phyloP scores from a whole-genome alignment of 805 yeast species.

The Candida ovalis region DNA sequence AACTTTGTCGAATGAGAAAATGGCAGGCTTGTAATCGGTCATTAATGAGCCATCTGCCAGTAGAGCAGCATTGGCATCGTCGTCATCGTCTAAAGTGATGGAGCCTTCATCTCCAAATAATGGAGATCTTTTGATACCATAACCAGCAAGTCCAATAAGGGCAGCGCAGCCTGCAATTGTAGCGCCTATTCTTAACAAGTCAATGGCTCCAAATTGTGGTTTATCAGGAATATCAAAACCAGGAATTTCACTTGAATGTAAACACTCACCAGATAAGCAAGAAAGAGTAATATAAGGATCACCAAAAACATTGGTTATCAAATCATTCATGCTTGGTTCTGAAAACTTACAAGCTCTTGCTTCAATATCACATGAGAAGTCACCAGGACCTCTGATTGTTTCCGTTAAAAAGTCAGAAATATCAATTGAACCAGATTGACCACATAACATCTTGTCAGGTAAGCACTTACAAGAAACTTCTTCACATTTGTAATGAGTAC shows the following conservation, averaged over 20 bases:
- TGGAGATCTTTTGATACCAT: slow-evolving; percentile 57
- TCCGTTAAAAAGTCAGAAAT: slow-evolving; percentile 88
- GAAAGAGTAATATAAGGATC: slow-evolving; percentile 80
- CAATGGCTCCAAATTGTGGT: slow-evolving; percentile 40
- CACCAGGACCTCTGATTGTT: slow-evolving; percentile 91
- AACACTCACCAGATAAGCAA: slow-evolving; percentile 86
- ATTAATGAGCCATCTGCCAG: slow-evolving; percentile 33
- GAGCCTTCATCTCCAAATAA: slow-evolving; percentile 41
- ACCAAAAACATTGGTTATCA: slow-evolving; percentile 90
- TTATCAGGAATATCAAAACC: slow-evolving; percentile 73
- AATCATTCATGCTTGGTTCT: slow-evolving; percentile 94
- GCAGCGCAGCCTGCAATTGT: slow-evolving; percentile 42
- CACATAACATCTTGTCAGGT: slow-evolving; percentile 92
- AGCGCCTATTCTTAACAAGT: slow-evolving; percentile 43
- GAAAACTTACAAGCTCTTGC: slow-evolving; percentile 69
- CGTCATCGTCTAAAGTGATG: slow-evolving; percentile 25
- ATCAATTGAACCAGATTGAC: slow-evolving; percentile 90
- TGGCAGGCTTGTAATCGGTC: slow-evolving; percentile 59
- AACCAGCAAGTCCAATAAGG: slow-evolving; percentile 38
- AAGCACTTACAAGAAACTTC: slow-evolving; percentile 82
- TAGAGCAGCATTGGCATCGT: slow-evolving; percentile 30
- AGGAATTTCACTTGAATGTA: slow-evolving; percentile 89
- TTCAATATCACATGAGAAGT: slow-evolving; percentile 71
- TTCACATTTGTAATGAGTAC: slow-evolving; percentile 75
- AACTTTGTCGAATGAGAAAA: slow-evolving; percentile 71